phyloP scores from a whole-genome alignment of 2,329 filamentous ascomycete genomes.

The Myriosclerotinia scirpicola region DNA sequence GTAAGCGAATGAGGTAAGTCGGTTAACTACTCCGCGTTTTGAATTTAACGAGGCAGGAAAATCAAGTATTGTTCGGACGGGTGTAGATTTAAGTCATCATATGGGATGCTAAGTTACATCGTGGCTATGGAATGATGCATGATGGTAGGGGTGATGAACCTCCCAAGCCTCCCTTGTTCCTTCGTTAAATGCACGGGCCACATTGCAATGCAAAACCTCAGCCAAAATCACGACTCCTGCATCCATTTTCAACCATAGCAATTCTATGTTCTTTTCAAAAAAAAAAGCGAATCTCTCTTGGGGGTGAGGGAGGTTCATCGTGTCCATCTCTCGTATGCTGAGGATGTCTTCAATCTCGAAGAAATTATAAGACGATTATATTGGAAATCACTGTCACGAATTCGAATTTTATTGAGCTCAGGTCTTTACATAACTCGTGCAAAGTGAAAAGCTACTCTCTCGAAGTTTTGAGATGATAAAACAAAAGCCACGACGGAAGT shows the following conservation, averaged over 20 bases:
- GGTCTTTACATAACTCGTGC: too few relatives aligned
- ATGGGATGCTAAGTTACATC: background rate
- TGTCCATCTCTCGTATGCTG: too few relatives aligned
- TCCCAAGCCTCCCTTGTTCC: background rate
- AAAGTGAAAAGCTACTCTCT: background rate
- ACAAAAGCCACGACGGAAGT: background rate
- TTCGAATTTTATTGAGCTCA: too few relatives aligned
- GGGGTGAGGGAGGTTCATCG: too few relatives aligned
- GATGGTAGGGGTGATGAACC: background rate
- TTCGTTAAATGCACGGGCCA: background rate
- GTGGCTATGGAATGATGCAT: background rate
- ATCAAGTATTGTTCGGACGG: background rate
- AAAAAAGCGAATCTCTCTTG: too few relatives aligned
- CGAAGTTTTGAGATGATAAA: background rate
- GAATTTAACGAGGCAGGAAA: background rate
- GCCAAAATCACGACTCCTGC: background rate
- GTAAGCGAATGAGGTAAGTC: background rate
- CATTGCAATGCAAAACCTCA: background rate
- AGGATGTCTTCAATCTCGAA: background rate
- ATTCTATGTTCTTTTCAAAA: background rate
- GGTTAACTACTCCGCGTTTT: background rate
- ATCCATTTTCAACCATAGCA: background rate
- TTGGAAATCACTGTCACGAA: background rate
- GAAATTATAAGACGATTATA: background rate
- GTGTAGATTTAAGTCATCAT: background rate